A percentile compares a stretch with the other conserved stretches of the same genome.
Evolutionary conservation across 1,139 yeast genomes (phyloP).

Genomic region (Geotrichum restrictum): DNA sequence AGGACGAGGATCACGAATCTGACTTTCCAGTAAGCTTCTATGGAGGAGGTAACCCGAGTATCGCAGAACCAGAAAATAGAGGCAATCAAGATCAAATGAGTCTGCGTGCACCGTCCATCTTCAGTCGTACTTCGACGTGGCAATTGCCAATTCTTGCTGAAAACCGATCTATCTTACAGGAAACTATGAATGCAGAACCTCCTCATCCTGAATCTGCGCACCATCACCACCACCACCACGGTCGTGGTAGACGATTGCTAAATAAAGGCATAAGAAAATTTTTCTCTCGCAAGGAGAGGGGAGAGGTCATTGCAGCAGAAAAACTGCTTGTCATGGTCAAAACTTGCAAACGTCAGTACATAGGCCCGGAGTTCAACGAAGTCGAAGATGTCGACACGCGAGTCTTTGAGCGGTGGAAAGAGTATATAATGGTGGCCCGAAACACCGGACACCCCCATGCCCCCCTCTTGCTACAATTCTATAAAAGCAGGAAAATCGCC

Average conservation of each 20-base stretch:
- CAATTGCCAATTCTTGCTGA: slow-evolving; percentile 10
- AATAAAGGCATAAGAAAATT: slow-evolving; percentile 8
- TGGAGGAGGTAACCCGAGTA: too few relatives aligned
- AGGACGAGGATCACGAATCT: too few relatives aligned
- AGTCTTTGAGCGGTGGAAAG: slow-evolving; percentile 71
- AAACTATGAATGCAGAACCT: neutral
- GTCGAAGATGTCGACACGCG: slow-evolving; percentile 51
- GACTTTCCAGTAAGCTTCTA: too few relatives aligned
- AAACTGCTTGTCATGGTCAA: slow-evolving; percentile 63
- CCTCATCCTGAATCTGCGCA: neutral
- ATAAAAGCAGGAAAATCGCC: slow-evolving; percentile 47
- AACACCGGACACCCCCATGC: slow-evolving; percentile 47
- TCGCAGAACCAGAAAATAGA: neutral
- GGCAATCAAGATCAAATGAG: neutral
- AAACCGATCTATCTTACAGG: slow-evolving; percentile 2
- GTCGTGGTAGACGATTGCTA: neutral
- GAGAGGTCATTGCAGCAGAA: slow-evolving; percentile 63
- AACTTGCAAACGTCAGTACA: slow-evolving; percentile 32
- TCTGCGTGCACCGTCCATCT: neutral
- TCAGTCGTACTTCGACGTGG: slow-evolving; percentile 2
- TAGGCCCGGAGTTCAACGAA: slow-evolving; percentile 43
- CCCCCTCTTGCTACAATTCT: slow-evolving; percentile 62
- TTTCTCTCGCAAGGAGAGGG: slow-evolving; percentile 37
- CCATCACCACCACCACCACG: too few relatives aligned
- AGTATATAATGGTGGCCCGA: slow-evolving; percentile 63